Evolutionary conservation across 129 eudicot genomes (phyloP), one percentile per base, ranked within the genome.

Genomic region (Flaveria robusta): DNA sequence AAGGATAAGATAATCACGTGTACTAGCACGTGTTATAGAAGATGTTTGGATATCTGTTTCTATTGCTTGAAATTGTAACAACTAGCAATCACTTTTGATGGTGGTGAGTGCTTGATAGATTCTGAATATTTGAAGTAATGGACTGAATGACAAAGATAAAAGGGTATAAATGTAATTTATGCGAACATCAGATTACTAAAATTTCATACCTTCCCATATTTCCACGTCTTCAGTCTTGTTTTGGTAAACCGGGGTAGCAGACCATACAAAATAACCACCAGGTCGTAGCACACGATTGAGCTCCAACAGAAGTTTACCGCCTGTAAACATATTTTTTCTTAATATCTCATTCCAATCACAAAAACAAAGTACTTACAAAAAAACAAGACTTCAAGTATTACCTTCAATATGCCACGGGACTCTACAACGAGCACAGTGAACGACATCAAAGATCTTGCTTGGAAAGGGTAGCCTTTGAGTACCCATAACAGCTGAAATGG

Each of bases 381-480:
- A 23, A 9, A 9, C 45, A 13, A 42, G 12, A 52, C 10, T 9
- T 54, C 0, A 63, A 78, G 42, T 26, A 54, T 83, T 23, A 88
- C 93, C 93, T 88, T 88, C 93, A 56, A 81, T 74, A 67, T 88
- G 93, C 93, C 93, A 88, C 3, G 93, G 93, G 66, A 88, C 93
- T 84, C 93, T 81, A 69, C 93, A 88, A 41, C 93, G 88, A 1
- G 93, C 90, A 83, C 93, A 88, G 62, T 86, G 93, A 52, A 88
- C 86, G 19, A 83, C 70, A 46, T 88, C 90, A 59, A 86, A 88
- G 80, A 86, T 85, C 80, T 83, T 86, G 70, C 90, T 76, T 0
- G 93, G 90, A 68, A 81, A 83, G 27, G 88, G 88, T 51, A 88
- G 81, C 70, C 93, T 86, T 73, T 81, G 67, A 42, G 90, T 83